Base-by-base conservation (phyloP, 2,329 filamentous ascomycete genomes). In the Cryphonectria parasitica region DNA sequence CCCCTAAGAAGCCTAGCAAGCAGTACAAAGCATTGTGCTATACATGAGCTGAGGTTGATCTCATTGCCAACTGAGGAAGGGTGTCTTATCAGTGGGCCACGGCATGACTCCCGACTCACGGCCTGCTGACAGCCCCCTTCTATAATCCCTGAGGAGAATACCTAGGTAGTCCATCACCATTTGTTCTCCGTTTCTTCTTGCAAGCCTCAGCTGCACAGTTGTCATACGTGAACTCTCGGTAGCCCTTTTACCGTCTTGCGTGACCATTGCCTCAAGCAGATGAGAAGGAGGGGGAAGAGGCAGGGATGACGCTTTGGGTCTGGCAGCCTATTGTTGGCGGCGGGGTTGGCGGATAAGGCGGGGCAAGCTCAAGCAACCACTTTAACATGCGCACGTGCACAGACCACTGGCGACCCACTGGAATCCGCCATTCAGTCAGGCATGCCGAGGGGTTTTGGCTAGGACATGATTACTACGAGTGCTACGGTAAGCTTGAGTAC, bases 301-400 rank as follows among this genome's bases (percentile, higher is more conserved):
- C 45, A n/a, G 25, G 41, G 39, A 31, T 45, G 39, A 43, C 63
- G 41, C 63, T 64, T 49, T 25, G 3, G 63, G 63, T 34, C 28
- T 64, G 63, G 43, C 63, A 43, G 41, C 63, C 15, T n/a, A 22
- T 11, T 1, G 7, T 64, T 8, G 31, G 25, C 39, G 36, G 61
- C 36, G 61, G 61, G n/a, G 61, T 28, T n/a, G 61, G 61, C 31
- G 60, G 22, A 34, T 22, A 64, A 17, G 39, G 39, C n/a, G 63
- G 63, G 63, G 41, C 28, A 52, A 25, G 22, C 25, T 64, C n/a
- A 39, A 45, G 63, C 63, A 41, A 64, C 22, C 63, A 64, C 63
- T 64, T 64, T 49, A 64, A 52, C 58, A 19, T 49, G 45, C 13
- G 45, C 28, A 31, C 41, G 28, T 64, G 63, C 63, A 64, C 63